Conservation (phyloP, 2,329 filamentous ascomycete species). For the Cytospora piceae region DNA sequence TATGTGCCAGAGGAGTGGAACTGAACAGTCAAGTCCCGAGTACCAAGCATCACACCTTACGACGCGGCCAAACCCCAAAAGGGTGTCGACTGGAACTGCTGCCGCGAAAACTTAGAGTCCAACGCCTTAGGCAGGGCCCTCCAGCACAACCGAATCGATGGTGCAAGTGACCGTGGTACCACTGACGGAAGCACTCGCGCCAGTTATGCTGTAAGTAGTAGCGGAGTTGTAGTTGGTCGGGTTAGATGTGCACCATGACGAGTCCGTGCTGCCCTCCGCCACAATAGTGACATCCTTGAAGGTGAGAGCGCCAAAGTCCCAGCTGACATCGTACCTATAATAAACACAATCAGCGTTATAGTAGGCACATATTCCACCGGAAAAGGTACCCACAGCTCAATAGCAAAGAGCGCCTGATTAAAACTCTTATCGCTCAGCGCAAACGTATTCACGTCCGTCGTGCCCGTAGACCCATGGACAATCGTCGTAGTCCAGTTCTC, state of each 20-base stretch:
- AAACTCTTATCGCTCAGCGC: slow-evolving; percentile 39
- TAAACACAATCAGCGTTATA: not conserved
- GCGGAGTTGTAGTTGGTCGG: slow-evolving; percentile 46
- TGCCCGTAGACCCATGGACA: slow-evolving; percentile 37
- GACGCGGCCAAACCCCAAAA: not conserved
- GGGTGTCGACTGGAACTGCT: not conserved
- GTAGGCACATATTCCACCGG: not conserved
- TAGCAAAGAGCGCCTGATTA: slow-evolving; percentile 47
- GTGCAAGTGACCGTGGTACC: slow-evolving; percentile 48
- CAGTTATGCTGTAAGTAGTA: slow-evolving; percentile 41
- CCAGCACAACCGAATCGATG: slow-evolving; percentile 49
- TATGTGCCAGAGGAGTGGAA: not conserved
- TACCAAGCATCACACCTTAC: not conserved
- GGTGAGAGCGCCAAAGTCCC: slow-evolving; percentile 45
- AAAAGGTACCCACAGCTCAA: slow-evolving; percentile 41
- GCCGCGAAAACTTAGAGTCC: not conserved
- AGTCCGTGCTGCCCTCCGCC: slow-evolving; percentile 37
- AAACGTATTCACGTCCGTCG: slow-evolving; percentile 40
- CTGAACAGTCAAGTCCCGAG: not conserved
- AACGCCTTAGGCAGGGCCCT: slow-evolving; percentile 35
- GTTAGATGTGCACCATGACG: slow-evolving; percentile 40
- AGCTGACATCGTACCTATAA: slow-evolving; percentile 39
- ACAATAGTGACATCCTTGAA: slow-evolving; percentile 54
- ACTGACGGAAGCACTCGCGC: slow-evolving; percentile 40
- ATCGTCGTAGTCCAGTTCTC: slow-evolving; percentile 42